Percentiles rank a stretch among this genome's conserved stretches.
Evolutionary conservation across 441 rosid genomes (phyloP).

Genomic region (Viola pubescens): DNA sequence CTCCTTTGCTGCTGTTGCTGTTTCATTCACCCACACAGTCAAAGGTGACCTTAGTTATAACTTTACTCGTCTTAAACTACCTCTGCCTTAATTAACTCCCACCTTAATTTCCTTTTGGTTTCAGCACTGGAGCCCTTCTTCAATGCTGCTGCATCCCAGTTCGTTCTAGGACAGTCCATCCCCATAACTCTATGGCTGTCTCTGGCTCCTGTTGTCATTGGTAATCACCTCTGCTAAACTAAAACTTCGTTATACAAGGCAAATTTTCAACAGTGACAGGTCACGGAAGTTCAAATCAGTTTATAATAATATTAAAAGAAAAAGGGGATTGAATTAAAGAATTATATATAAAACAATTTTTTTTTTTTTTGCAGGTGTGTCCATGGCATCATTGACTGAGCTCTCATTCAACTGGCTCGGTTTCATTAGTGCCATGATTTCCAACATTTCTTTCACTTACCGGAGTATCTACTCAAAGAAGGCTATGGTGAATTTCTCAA

Average conservation of each 20-base stretch:
- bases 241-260: too few relatives aligned
- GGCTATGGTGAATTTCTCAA: slow-evolving; percentile 58
- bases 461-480: slow-evolving; percentile 88
- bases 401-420: slow-evolving; percentile 90
- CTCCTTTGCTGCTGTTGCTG: slow-evolving; percentile 93
- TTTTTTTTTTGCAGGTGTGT: slow-evolving; percentile 42
- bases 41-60: slow-evolving; percentile 41
- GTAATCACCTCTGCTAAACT: slow-evolving; percentile 23
- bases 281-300: not conserved
- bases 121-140: slow-evolving; percentile 98
- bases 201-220: slow-evolving; percentile 82
- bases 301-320: not conserved
- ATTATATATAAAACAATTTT: not conserved
- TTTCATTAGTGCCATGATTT: slow-evolving; percentile 93
- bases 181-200: slow-evolving; percentile 82
- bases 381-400: slow-evolving; percentile 91
- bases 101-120: slow-evolving; percentile 13
- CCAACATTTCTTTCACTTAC: slow-evolving; percentile 91
- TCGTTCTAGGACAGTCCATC: slow-evolving; percentile 70
- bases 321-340: too few relatives aligned
- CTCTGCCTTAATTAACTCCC: too few relatives aligned
- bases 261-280: too few relatives aligned
- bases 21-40: slow-evolving; percentile 87
- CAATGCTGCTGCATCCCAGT: slow-evolving; percentile 91
- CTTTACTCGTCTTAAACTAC: too few relatives aligned